Percentiles rank a stretch among this genome's conserved stretches.
Conservation (phyloP, 768 basidiomycete genomes). For the Tylopilus rubrobrunneus region DNA sequence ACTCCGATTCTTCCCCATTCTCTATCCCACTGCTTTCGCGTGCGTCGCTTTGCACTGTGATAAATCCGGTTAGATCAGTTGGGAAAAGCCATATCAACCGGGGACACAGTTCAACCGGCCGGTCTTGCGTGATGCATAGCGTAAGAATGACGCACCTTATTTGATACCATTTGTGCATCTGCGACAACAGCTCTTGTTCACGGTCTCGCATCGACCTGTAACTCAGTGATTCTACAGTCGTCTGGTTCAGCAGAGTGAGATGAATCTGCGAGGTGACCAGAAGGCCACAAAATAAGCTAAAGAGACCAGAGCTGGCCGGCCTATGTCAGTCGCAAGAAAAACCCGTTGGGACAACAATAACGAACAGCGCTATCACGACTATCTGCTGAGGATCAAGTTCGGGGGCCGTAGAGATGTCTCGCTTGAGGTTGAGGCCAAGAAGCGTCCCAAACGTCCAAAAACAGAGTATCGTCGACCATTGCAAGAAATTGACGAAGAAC, state of each 20-base stretch:
- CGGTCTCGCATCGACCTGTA: slow-evolving; percentile 59
- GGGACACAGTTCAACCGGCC: background rate
- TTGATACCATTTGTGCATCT: slow-evolving; percentile 52
- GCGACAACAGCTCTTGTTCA: slow-evolving; percentile 49
- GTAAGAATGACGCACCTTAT: slow-evolving; percentile 41
- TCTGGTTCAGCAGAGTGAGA: slow-evolving; percentile 59
- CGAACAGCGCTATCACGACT: slow-evolving; percentile 71
- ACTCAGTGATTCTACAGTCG: slow-evolving; percentile 77
- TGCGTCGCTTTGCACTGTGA: slow-evolving; percentile 48
- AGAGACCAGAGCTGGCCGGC: slow-evolving; percentile 56
- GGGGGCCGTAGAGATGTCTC: slow-evolving; percentile 14
- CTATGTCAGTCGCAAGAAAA: slow-evolving; percentile 4
- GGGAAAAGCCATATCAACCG: background rate
- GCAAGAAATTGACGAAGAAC: slow-evolving; percentile 84
- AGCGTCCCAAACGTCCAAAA: slow-evolving; percentile 62
- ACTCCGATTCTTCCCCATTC: slow-evolving; percentile 77
- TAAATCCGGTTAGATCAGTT: background rate
- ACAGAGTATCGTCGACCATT: slow-evolving; percentile 58
- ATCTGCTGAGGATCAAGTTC: slow-evolving; percentile 65
- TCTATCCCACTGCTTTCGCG: slow-evolving; percentile 54
- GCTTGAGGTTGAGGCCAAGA: slow-evolving; percentile 46
- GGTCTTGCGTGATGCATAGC: background rate
- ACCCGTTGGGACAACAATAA: slow-evolving; percentile 9
- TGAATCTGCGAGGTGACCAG: slow-evolving; percentile 58
- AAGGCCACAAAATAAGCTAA: slow-evolving; percentile 62